Conservation (phyloP, 345 rosid species). For the Citrus sp. region DNA sequence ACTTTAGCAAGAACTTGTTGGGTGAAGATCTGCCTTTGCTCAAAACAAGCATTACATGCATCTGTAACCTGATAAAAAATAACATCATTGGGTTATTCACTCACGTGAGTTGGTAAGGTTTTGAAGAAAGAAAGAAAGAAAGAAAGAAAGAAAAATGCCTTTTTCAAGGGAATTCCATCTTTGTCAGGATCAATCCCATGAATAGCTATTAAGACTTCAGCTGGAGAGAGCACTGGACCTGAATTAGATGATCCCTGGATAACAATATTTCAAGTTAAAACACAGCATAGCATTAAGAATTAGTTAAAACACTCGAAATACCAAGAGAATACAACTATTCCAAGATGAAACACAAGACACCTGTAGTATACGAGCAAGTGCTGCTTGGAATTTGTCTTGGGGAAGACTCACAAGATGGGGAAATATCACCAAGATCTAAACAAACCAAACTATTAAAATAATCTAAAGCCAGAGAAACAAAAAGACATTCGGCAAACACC, state of each 20-base stretch:
- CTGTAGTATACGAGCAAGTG: constrained; percentile 71
- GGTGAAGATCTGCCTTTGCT: constrained; percentile 78
- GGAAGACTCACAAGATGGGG: constrained; percentile 82
- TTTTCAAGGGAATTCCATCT: constrained; percentile 89
- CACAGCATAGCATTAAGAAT: constrained; percentile 6
- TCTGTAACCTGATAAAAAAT: constrained; percentile 69
- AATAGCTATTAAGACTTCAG: constrained; percentile 83
- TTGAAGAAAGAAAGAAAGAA: background rate
- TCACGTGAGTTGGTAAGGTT: constrained; percentile 9
- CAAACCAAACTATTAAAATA: constrained; percentile 9
- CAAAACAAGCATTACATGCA: constrained; percentile 94
- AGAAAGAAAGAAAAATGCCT: constrained; percentile 36
- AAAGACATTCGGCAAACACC: background rate
- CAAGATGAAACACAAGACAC: constrained; percentile 35
- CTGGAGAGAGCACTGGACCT: constrained; percentile 67
- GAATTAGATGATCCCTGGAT: constrained; percentile 71
- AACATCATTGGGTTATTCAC: constrained; percentile 13
- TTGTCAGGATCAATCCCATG: constrained; percentile 91
- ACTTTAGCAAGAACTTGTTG: constrained; percentile 95
- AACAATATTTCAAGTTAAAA: constrained; percentile 17
- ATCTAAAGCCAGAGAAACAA: constrained; percentile 9
- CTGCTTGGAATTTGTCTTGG: constrained; percentile 74
- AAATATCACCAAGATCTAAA: constrained; percentile 62
- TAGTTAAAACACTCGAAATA: background rate
- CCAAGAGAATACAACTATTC: background rate